Evolutionary conservation across 352 stramenopile genomes (phyloP).

Genomic region (Pythium phragmiticola): DNA sequence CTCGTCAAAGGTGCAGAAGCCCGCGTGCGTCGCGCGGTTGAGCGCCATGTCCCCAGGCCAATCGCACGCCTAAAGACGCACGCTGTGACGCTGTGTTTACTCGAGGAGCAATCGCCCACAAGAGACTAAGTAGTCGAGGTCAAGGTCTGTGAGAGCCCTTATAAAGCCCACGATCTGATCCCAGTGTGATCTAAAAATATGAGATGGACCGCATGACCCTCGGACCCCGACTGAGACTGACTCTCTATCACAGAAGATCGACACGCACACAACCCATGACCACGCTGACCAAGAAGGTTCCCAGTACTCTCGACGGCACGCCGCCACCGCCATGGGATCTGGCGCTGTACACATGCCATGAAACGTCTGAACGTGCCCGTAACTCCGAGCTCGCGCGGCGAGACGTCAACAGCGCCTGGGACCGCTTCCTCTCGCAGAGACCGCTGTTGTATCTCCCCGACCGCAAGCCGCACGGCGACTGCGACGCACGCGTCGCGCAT

Average conservation of each 20-base stretch:
- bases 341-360: constrained; percentile 37
- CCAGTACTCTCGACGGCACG: neutral
- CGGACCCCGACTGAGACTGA: neutral
- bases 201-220: neutral
- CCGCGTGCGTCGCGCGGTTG: constrained; percentile 59
- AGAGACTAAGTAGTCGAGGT: no score
- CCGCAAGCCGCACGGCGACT: constrained; percentile 38
- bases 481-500: constrained; percentile 32
- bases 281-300: neutral
- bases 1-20: constrained; percentile 78
- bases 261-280: neutral
- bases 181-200: neutral
- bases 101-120: no score
- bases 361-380: constrained; percentile 26
- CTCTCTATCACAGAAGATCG: neutral
- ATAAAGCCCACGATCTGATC: neutral
- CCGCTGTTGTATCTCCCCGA: constrained; percentile 52
- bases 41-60: constrained; percentile 32
- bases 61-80: no score
- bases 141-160: neutral
- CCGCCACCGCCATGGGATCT: constrained; percentile 33
- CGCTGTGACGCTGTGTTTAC: no score
- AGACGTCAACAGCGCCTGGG: constrained; percentile 34
- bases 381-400: constrained; percentile 18
- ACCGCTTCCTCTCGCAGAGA: constrained; percentile 30